Percentiles rank a stretch among this genome's conserved stretches.
phyloP scores from a whole-genome alignment of 805 yeast species.

The Cyberlindnera mrakii region DNA sequence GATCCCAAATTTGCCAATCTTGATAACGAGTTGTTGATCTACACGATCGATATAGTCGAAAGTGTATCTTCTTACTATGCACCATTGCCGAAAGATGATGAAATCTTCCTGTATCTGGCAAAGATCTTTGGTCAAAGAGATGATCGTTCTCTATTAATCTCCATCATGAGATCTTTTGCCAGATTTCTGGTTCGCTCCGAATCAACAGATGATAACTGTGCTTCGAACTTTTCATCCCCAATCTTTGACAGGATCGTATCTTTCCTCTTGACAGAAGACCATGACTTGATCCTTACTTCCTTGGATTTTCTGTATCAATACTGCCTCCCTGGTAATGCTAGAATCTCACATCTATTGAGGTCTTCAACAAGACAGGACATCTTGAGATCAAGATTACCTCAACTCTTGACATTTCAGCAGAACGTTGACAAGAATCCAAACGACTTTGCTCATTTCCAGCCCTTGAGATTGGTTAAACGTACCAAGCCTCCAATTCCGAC shows the following conservation, averaged over 20 bases:
- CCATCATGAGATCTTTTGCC: constrained; percentile 70
- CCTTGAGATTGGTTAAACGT: constrained; percentile 42
- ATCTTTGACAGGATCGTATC: constrained; percentile 51
- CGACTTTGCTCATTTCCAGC: constrained; percentile 19
- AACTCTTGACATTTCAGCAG: constrained; percentile 47
- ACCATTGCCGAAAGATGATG: constrained; percentile 67
- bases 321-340: constrained; percentile 53
- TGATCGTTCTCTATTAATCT: constrained; percentile 66
- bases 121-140: constrained; percentile 42
- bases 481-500: constrained; percentile 61
- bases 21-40: constrained; percentile 54
- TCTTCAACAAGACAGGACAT: constrained; percentile 44
- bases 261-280: constrained; percentile 56
- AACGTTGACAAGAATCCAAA: constrained; percentile 29
- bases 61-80: constrained; percentile 77
- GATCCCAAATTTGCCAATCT: constrained; percentile 19
- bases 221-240: constrained; percentile 38
- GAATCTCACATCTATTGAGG: constrained; percentile 47
- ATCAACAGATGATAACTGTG: constrained; percentile 40
- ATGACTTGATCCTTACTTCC: constrained; percentile 64
- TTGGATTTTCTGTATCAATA: constrained; percentile 82
- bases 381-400: constrained; percentile 55
- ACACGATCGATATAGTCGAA: constrained; percentile 76
- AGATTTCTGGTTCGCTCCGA: constrained; percentile 65
- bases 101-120: constrained; percentile 52